Percentiles rank a stretch among this genome's conserved stretches.
phyloP scores from a whole-genome alignment of 164 flowering plant species.

The Annona squamosa region DNA sequence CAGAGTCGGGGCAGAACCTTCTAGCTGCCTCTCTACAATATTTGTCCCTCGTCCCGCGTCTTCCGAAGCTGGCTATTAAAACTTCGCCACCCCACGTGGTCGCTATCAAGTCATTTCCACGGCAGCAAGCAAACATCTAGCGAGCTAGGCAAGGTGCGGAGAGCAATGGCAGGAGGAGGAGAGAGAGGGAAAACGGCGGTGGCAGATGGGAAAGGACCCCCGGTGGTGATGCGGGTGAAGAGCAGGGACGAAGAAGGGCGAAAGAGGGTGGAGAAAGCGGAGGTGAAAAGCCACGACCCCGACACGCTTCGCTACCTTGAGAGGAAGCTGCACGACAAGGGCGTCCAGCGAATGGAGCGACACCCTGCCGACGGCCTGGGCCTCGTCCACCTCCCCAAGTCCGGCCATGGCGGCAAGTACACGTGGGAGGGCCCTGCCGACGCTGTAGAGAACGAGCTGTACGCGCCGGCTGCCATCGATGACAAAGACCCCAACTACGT shows the following conservation, averaged over 20 bases:
- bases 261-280: conserved; percentile 42
- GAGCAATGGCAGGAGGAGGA: neutral
- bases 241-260: conserved; percentile 47
- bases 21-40: too few species aligned
- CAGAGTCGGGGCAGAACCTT: too few species aligned
- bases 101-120: too few species aligned
- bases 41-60: too few species aligned
- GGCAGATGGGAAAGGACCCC: conserved; percentile 35
- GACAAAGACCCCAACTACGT: conserved; percentile 66
- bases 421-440: conserved; percentile 77
- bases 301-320: conserved; percentile 55
- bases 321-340: conserved; percentile 57
- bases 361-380: conserved; percentile 55
- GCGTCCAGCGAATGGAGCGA: conserved; percentile 60
- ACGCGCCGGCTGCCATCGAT: conserved; percentile 47
- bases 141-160: too few species aligned
- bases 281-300: conserved; percentile 28
- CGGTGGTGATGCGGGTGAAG: conserved; percentile 27
- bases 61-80: too few species aligned
- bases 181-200: conserved; percentile 18
- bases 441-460: conserved; percentile 27
- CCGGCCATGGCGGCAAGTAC: conserved; percentile 83
- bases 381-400: conserved; percentile 54
- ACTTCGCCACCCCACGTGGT: too few species aligned
- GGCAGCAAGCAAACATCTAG: too few species aligned